These are phyloP conservation scores for Megacollybia platyphylla DNA, from an alignment of 1,284 basidiomycete species.

Conservation along the genomic window DNA sequence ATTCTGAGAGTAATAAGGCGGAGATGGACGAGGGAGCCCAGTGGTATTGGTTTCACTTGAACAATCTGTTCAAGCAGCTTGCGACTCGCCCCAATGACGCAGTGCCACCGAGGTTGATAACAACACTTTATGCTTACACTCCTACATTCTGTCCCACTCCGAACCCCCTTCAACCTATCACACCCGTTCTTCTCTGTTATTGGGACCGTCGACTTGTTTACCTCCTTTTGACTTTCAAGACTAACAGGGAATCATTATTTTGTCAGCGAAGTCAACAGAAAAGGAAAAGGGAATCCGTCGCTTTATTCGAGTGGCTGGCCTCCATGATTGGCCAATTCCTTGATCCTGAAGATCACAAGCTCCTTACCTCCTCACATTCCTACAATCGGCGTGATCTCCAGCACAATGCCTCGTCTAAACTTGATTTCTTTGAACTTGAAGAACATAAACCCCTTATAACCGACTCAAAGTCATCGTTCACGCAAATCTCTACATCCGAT, in stretches of 20 bases:
- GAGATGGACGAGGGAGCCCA: constrained; percentile 8
- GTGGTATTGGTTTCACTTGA: constrained; percentile 13
- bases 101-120: neutral
- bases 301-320: neutral
- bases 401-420: no score
- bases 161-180: neutral
- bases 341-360: no score
- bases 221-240: neutral
- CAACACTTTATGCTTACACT: neutral
- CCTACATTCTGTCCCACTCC: neutral
- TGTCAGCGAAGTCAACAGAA: neutral
- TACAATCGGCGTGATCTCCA: no score
- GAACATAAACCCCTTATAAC: no score
- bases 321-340: no score
- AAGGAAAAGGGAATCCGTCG: neutral
- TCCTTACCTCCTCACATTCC: no score
- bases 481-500: no score
- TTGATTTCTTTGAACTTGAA: no score
- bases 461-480: no score
- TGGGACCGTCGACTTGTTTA: neutral
- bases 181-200: neutral
- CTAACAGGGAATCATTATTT: neutral
- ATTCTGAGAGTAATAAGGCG: constrained; percentile 8
- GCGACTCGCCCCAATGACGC: neutral
- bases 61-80: constrained; percentile 6